Conservation (phyloP, 2,329 filamentous ascomycete species). For the Drechmeria coniospora region DNA sequence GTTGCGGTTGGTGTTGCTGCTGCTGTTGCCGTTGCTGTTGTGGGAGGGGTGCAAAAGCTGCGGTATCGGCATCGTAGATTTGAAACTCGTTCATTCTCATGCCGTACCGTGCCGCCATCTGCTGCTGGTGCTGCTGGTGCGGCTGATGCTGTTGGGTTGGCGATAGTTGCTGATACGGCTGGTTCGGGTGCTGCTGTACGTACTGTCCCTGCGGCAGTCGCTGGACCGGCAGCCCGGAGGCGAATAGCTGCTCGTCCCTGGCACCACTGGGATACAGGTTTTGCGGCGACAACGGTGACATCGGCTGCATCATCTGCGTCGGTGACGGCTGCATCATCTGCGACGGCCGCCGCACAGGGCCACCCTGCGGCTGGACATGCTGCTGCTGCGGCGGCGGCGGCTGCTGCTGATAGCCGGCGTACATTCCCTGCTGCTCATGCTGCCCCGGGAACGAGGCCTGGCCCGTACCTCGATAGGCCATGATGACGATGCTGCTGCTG, state of each 20-base stretch:
- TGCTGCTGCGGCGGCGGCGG: slow-evolving; percentile 11
- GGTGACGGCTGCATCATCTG: too few relatives aligned
- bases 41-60: slow-evolving; percentile 8
- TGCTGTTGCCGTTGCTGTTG: slow-evolving; percentile 12
- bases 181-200: slow-evolving; percentile 7
- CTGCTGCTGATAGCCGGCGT: slow-evolving; percentile 5
- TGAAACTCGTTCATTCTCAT: slow-evolving; percentile 1
- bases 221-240: slow-evolving; percentile 5
- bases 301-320: too few relatives aligned
- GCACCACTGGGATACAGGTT: too few relatives aligned
- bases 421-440: slow-evolving; percentile 7
- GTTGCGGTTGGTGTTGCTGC: slow-evolving; percentile 4
- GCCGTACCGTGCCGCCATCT: slow-evolving; percentile 2
- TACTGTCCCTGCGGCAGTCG: slow-evolving; percentile 10
- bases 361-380: too few relatives aligned
- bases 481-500: slow-evolving; percentile 9
- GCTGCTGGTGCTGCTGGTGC: slow-evolving; percentile 10
- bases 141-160: slow-evolving; percentile 3
- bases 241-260: slow-evolving; percentile 7
- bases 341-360: too few relatives aligned
- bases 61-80: neutral
- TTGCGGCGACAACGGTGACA: too few relatives aligned
- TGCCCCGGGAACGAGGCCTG: too few relatives aligned
- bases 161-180: neutral
- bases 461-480: too few relatives aligned